Percentiles rank a stretch among this genome's conserved stretches.
Evolutionary conservation across 139 green algal genomes (phyloP).

Genomic region (Closterium sp.): DNA sequence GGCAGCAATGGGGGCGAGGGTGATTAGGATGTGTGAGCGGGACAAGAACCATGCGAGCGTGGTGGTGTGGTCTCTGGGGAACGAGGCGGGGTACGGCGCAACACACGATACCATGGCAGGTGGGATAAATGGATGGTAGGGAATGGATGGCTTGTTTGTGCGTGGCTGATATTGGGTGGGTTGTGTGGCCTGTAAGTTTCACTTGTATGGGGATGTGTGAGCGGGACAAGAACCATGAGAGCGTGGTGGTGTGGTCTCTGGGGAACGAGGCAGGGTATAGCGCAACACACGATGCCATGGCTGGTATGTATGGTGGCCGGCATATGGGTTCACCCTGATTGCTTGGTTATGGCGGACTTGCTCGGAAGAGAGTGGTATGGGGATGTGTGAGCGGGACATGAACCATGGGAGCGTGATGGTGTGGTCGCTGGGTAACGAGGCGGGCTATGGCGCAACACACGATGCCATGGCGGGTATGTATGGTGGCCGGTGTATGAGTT

Average conservation of each 20-base stretch:
- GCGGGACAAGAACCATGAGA: slow-evolving; percentile 84
- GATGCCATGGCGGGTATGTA: slow-evolving; percentile 37
- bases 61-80: slow-evolving; percentile 92
- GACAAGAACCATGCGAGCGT: slow-evolving; percentile 89
- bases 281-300: slow-evolving; percentile 32
- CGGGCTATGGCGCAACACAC: slow-evolving; percentile 70
- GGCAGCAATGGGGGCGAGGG: slow-evolving; percentile 30
- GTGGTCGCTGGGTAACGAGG: slow-evolving; percentile 95
- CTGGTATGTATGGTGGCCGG: not conserved
- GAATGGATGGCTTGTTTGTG: not conserved
- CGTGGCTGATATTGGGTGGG: not conserved
- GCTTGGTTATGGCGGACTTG: not conserved
- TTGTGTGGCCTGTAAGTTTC: no score
- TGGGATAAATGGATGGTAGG: not conserved
- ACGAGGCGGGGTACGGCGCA: slow-evolving; percentile 84
- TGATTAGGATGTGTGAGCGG: slow-evolving; percentile 72
- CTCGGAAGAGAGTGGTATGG: no score
- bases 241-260: slow-evolving; percentile 89
- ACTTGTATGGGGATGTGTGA: slow-evolving; percentile 73
- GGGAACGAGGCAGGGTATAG: slow-evolving; percentile 93
- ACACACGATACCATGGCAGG: slow-evolving; percentile 39
- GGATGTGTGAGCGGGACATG: slow-evolving; percentile 83
- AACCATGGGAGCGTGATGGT: slow-evolving; percentile 85
- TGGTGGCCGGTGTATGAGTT: not conserved
- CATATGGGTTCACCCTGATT: not conserved